These are phyloP conservation scores for Chaetomium tenue DNA, from an alignment of 495 filamentous ascomycete species.

Conservation along the genomic window DNA sequence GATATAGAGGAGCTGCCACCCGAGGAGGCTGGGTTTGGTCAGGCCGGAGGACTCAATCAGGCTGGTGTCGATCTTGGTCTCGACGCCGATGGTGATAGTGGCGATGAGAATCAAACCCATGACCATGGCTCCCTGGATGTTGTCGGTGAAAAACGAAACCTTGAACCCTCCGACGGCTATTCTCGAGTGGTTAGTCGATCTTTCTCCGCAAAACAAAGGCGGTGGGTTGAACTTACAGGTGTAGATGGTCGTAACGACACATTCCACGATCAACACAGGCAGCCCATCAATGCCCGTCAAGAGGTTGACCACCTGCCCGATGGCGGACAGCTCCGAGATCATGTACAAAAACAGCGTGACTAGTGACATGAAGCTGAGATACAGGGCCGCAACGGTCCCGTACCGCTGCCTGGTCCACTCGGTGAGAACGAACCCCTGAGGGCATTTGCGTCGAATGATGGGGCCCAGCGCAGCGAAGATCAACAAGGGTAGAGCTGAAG, in stretches of 20 bases:
- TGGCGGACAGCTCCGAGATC: constrained; percentile 71
- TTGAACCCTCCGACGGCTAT: constrained; percentile 71
- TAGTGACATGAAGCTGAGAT: constrained; percentile 68
- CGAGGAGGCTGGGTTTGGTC: constrained; percentile 58
- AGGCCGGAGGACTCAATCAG: constrained; percentile 62
- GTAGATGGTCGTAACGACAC: constrained; percentile 70
- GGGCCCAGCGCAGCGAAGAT: constrained; percentile 67
- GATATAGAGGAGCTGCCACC: constrained; percentile 77
- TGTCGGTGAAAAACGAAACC: constrained; percentile 76
- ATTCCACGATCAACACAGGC: constrained; percentile 71
- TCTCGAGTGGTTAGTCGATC: constrained; percentile 22
- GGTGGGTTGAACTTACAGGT: constrained; percentile 55
- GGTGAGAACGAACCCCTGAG: constrained; percentile 73
- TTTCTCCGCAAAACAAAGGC: not conserved
- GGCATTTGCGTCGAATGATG: constrained; percentile 69
- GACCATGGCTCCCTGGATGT: constrained; percentile 73
- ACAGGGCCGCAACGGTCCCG: constrained; percentile 61
- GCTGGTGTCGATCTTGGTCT: constrained; percentile 65
- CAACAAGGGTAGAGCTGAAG: constrained; percentile 64
- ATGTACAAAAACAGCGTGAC: constrained; percentile 78
- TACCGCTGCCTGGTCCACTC: constrained; percentile 77
- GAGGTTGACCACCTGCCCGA: constrained; percentile 69
- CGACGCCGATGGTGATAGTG: constrained; percentile 67
- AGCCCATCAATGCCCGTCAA: constrained; percentile 69
- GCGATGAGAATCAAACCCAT: constrained; percentile 64